These are phyloP conservation scores for Penicillium paxilli DNA, from an alignment of 495 filamentous ascomycete species.

Conservation along the genomic window DNA sequence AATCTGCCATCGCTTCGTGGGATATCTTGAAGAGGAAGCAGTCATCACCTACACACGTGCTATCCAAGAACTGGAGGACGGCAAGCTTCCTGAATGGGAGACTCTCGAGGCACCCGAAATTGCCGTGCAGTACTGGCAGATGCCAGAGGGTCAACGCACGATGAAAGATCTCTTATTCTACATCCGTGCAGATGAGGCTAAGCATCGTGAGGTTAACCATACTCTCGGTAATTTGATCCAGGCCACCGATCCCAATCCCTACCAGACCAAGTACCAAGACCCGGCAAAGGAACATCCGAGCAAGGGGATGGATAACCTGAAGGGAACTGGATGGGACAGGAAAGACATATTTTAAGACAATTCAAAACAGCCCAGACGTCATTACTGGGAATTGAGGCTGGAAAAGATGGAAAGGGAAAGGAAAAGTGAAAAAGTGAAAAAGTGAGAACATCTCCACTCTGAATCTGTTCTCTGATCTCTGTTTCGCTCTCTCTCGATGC, in stretches of 20 bases:
- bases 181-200: slow-evolving; percentile 92
- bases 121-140: slow-evolving; percentile 86
- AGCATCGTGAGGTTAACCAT: slow-evolving; percentile 96
- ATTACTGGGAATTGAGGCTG: too few species aligned
- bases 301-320: slow-evolving; percentile 69
- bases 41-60: slow-evolving; percentile 91
- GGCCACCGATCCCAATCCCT: slow-evolving; percentile 86
- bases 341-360: slow-evolving; percentile 58
- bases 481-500: too few species aligned
- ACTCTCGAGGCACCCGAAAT: slow-evolving; percentile 81
- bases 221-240: slow-evolving; percentile 85
- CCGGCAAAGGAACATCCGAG: slow-evolving; percentile 60
- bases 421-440: too few species aligned
- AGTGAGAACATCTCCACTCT: not conserved
- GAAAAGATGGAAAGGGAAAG: not conserved
- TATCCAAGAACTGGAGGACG: slow-evolving; percentile 81
- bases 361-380: not conserved
- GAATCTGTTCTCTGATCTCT: too few species aligned
- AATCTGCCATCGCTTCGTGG: slow-evolving; percentile 93
- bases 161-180: slow-evolving; percentile 88
- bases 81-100: slow-evolving; percentile 80
- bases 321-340: slow-evolving; percentile 77
- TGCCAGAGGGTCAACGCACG: slow-evolving; percentile 78
- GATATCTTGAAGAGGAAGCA: slow-evolving; percentile 95
- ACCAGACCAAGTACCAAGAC: slow-evolving; percentile 72